A percentile compares a stretch with the other conserved stretches of the same genome.
These are phyloP conservation scores for Alternaria rosae DNA, from an alignment of 2,329 filamentous ascomycete genomes.

Conservation along the genomic window DNA sequence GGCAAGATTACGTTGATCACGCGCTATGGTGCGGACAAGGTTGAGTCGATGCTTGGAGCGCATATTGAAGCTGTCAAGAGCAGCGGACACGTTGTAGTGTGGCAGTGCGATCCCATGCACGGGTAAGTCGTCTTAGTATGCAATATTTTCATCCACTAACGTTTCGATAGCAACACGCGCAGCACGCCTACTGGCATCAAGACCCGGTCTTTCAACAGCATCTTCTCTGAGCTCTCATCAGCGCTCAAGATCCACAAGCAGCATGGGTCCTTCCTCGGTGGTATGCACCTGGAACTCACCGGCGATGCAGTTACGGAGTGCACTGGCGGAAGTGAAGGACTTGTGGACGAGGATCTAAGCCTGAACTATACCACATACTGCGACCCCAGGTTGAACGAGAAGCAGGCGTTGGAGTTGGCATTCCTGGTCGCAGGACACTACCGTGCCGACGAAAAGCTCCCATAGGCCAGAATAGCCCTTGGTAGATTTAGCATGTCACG, in stretches of 20 bases:
- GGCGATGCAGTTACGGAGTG: conserved; percentile 98
- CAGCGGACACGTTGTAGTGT: conserved; percentile 80
- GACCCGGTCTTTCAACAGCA: conserved; percentile 88
- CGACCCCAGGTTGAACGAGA: conserved; percentile 94
- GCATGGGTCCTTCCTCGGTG: conserved; percentile 85
- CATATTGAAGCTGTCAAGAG: conserved; percentile 90
- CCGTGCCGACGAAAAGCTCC: conserved; percentile 53
- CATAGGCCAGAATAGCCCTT: neutral
- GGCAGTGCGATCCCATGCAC: conserved; percentile 99
- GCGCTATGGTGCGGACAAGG: conserved; percentile 83
- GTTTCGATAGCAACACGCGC: conserved; percentile 61
- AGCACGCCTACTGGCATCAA: conserved; percentile 81
- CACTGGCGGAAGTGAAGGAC: conserved; percentile 83
- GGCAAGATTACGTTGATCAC: conserved; percentile 98
- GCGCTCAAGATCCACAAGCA: conserved; percentile 85
- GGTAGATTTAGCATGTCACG: neutral
- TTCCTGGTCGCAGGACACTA: conserved; percentile 91
- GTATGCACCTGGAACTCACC: conserved; percentile 93
- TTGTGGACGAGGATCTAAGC: conserved; percentile 86
- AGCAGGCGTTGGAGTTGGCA: conserved; percentile 93
- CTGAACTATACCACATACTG: conserved; percentile 96
- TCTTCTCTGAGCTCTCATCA: conserved; percentile 84
- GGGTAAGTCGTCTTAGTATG: conserved; percentile 58
- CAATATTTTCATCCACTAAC: conserved; percentile 13
- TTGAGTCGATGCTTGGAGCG: conserved; percentile 75